Evolutionary conservation across 176 grass and related monocot species (phyloP), one percentile per base, ranked within the genome.

Genomic region (Avena atlantica): DNA sequence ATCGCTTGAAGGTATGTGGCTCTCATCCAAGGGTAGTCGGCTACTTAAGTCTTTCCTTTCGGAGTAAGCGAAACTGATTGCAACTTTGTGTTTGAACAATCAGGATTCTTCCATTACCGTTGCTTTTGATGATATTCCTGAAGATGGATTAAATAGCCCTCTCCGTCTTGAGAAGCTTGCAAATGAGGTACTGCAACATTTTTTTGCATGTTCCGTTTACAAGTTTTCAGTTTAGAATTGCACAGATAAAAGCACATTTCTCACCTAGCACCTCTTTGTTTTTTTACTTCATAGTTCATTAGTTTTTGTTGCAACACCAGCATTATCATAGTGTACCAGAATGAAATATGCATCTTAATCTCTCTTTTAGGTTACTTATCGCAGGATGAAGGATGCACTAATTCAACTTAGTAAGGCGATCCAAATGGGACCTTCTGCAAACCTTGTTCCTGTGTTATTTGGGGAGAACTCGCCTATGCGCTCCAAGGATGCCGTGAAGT

Each of bases 381-480:
- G 85, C 63, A 92, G 92, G 79, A 94, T 98, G 96, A 98, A 98
- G 86, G 90, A 95, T 91, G 93, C 93, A 78, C 80, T 98, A 23
- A 87, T 92, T 90, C 88, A 96, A 92, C 96, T 98, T 82, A 86
- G 92, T 81, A 94, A 89, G 88, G 89, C 42, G 48, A 60, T 87
- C 81, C 93, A 98, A 92, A 87, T 85, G 74, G 96, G 93, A 61
- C 96, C 96, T 72, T 91, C 84, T 74, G 88, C 79, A 49, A 91
- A 98, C 72, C 91, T 98, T 84, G 80, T 98, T 87, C 88, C 93
- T 91, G 92, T 98, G 82, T 92, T 98, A 85, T 98, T 98, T 91
- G 96, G 93, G 74, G 96, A 96, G 84, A 92, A 87, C 16, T 60
- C 80, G 27, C 96, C 96, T 76, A 89, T 87, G 74, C 27, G 49